Conservation (phyloP, 2,329 filamentous ascomycete species). For the Microsporum ferrugineum region DNA sequence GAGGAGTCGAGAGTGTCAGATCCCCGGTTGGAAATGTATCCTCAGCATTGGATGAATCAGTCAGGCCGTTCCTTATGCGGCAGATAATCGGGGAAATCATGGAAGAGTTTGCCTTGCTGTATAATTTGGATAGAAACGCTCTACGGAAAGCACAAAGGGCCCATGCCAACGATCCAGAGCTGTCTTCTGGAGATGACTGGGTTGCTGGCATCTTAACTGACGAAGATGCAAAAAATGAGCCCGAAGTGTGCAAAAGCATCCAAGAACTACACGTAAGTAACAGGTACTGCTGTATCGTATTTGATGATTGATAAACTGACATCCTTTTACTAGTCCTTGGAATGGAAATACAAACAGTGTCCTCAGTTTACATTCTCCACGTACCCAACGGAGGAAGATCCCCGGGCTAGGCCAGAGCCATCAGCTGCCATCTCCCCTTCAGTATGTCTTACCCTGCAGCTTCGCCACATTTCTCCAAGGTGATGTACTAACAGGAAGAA, state of each 20-base stretch:
- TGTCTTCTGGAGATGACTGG: slow-evolving; percentile 26
- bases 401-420: slow-evolving; percentile 43
- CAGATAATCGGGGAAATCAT: slow-evolving; percentile 45
- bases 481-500: slow-evolving; percentile 5
- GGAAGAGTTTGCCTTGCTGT: slow-evolving; percentile 56
- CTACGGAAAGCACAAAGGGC: slow-evolving; percentile 24
- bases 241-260: slow-evolving; percentile 51
- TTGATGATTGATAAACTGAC: neutral
- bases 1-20: slow-evolving; percentile 83
- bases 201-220: slow-evolving; percentile 42
- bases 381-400: slow-evolving; percentile 47
- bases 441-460: slow-evolving; percentile 26
- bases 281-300: neutral
- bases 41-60: slow-evolving; percentile 39
- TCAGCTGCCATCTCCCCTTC: slow-evolving; percentile 39
- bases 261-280: slow-evolving; percentile 43
- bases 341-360: slow-evolving; percentile 77
- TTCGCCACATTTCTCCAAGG: neutral
- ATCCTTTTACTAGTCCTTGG: slow-evolving; percentile 24
- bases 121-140: slow-evolving; percentile 38
- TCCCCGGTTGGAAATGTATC: slow-evolving; percentile 73
- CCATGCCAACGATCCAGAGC: slow-evolving; percentile 24
- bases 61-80: slow-evolving; percentile 37
- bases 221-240: slow-evolving; percentile 32
- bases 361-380: slow-evolving; percentile 67